Conservation (phyloP, 2,329 filamentous ascomycete species). For the Chaetomium sp. region DNA sequence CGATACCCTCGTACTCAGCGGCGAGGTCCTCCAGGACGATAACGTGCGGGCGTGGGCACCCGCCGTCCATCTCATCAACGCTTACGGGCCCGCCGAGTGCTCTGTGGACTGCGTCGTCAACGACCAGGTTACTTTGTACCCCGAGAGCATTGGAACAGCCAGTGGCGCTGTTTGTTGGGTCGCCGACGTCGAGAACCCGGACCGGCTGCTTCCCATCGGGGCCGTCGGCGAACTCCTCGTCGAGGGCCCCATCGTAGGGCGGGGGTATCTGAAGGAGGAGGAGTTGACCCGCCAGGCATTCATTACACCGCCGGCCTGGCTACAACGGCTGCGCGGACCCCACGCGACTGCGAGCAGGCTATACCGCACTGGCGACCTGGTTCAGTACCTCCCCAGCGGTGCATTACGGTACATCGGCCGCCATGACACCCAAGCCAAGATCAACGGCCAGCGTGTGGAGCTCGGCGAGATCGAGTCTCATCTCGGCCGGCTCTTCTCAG, state of each 20-base stretch:
- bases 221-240: constrained; percentile 13
- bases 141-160: constrained; percentile 15
- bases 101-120: constrained; percentile 17
- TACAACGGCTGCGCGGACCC: constrained; percentile 26
- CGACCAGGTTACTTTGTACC: constrained; percentile 19
- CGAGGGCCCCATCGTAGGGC: constrained; percentile 16
- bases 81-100: constrained; percentile 32
- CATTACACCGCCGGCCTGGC: constrained; percentile 23
- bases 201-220: constrained; percentile 10
- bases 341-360: constrained; percentile 13
- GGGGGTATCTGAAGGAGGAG: constrained; percentile 13
- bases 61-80: constrained; percentile 22
- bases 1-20: constrained; percentile 29
- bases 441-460: constrained; percentile 61
- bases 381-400: constrained; percentile 35
- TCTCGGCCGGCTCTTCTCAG: constrained; percentile 4
- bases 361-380: constrained; percentile 54
- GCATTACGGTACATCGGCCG: constrained; percentile 50
- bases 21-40: constrained; percentile 30
- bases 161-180: constrained; percentile 14
- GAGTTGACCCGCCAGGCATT: constrained; percentile 38
- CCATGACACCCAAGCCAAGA: constrained; percentile 62
- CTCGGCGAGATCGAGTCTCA: constrained; percentile 51
- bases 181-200: constrained; percentile 10
- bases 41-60: constrained; percentile 25